These are phyloP conservation scores for Chalciporus piperatus DNA, from an alignment of 768 basidiomycete genomes.

Conservation along the genomic window DNA sequence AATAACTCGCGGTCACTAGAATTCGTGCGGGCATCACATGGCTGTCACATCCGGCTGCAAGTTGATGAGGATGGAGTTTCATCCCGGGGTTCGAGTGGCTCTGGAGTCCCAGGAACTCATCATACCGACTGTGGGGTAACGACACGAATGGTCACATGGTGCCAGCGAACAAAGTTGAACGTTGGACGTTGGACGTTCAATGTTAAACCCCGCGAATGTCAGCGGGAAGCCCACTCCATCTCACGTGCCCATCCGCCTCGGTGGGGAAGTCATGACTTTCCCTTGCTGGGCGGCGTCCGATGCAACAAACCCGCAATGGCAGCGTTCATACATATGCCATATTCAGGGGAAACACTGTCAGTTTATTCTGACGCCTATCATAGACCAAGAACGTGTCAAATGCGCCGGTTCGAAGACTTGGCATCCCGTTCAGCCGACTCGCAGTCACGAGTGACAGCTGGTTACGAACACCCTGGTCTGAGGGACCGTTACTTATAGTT, in stretches of 20 bases:
- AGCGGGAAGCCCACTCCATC: not conserved
- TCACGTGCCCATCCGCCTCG: not conserved
- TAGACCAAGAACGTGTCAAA: not conserved
- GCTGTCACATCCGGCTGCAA: too few relatives aligned
- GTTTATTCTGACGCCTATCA: not conserved
- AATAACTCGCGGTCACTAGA: too few relatives aligned
- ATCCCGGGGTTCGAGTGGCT: not conserved
- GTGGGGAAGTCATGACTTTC: not conserved
- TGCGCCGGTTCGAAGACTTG: not conserved
- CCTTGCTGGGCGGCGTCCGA: constrained; percentile 5
- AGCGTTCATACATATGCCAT: not conserved
- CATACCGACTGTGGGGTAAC: too few relatives aligned
- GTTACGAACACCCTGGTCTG: not conserved
- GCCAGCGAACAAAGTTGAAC: too few relatives aligned
- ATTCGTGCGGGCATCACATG: too few relatives aligned
- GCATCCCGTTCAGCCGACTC: not conserved
- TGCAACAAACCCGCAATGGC: not conserved
- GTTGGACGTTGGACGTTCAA: too few relatives aligned
- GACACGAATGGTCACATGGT: too few relatives aligned
- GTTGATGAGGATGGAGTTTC: not conserved
- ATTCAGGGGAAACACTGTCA: not conserved
- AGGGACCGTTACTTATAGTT: constrained; percentile 1
- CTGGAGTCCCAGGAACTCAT: too few relatives aligned
- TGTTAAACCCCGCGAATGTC: not conserved
- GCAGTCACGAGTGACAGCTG: not conserved